These are phyloP conservation scores for Croton laevigatus DNA, from an alignment of 441 rosid genomes.

Conservation along the genomic window DNA sequence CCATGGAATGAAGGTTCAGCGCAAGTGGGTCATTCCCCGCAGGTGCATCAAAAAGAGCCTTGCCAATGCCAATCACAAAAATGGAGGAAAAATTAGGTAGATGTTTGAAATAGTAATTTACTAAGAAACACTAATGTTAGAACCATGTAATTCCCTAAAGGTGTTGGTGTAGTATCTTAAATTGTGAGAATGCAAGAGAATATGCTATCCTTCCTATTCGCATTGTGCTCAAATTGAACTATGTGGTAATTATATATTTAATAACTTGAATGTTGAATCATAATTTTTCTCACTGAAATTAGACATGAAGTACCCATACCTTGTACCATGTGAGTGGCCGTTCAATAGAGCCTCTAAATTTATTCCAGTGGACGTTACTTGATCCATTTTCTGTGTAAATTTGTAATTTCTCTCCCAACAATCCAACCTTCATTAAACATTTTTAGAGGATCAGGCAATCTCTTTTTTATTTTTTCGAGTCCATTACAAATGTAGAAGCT, in stretches of 20 bases:
- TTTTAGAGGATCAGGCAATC: constrained; percentile 2
- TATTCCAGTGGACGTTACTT: constrained; percentile 42
- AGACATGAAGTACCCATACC: constrained; percentile 39
- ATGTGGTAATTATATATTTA: neutral
- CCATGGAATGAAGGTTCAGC: constrained; percentile 62
- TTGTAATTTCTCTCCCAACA: constrained; percentile 47
- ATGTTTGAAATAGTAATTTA: neutral
- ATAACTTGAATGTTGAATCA: neutral
- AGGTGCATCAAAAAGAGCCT: constrained; percentile 56
- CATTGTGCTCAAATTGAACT: neutral
- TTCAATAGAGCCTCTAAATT: constrained; percentile 30
- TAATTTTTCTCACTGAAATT: constrained; percentile 5
- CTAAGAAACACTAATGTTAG: neutral
- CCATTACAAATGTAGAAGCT: neutral
- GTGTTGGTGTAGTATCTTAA: no score
- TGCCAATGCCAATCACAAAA: constrained; percentile 33
- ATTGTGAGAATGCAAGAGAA: no score
- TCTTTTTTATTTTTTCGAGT: neutral
- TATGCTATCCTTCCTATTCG: neutral
- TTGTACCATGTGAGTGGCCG: constrained; percentile 62
- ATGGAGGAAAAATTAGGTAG: neutral
- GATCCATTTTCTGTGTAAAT: constrained; percentile 43
- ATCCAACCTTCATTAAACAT: constrained; percentile 50
- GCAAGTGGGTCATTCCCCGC: constrained; percentile 56
- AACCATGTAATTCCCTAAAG: neutral